Percentiles rank a stretch among this genome's conserved stretches.
Evolutionary conservation across 176 grass and related monocot species (phyloP).

Genomic region (Dactylis glomerata): DNA sequence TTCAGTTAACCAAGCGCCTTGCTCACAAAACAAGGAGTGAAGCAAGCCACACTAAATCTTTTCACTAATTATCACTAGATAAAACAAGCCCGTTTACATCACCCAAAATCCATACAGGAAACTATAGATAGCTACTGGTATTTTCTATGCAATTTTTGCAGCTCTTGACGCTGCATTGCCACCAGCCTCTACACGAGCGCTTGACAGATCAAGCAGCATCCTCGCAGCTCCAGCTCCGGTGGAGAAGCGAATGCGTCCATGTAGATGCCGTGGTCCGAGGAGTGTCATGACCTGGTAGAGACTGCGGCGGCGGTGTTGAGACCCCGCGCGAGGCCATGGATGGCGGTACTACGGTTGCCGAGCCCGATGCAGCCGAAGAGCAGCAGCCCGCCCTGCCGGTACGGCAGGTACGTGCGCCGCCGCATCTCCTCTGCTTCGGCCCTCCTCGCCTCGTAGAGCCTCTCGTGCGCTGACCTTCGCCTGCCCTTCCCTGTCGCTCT

Average conservation of each 20-base stretch:
- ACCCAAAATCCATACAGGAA: slow-evolving; percentile 28
- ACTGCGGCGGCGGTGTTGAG: slow-evolving; percentile 51
- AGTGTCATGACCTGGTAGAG: slow-evolving; percentile 56
- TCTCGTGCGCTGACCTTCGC: slow-evolving; percentile 73
- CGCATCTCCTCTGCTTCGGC: slow-evolving; percentile 92
- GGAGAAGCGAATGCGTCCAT: background rate
- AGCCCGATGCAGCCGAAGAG: slow-evolving; percentile 79
- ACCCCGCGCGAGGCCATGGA: slow-evolving; percentile 56
- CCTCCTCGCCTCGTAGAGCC: slow-evolving; percentile 67
- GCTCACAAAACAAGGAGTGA: background rate
- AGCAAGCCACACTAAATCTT: background rate
- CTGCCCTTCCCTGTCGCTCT: background rate
- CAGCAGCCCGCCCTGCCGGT: slow-evolving; percentile 67
- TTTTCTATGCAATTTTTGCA: slow-evolving; percentile 19
- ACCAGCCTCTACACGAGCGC: background rate
- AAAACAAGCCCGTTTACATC: slow-evolving; percentile 27
- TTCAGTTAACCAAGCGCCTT: background rate
- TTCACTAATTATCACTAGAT: slow-evolving; percentile 3
- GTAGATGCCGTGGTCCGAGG: background rate
- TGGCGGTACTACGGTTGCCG: slow-evolving; percentile 47
- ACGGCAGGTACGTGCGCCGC: slow-evolving; percentile 87
- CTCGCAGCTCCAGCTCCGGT: background rate
- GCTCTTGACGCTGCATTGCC: background rate
- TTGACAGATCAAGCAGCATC: background rate
- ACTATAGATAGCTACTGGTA: background rate